Evolutionary conservation across 768 basidiomycete species (phyloP).

Genomic region (Mycena rebaudengoi): DNA sequence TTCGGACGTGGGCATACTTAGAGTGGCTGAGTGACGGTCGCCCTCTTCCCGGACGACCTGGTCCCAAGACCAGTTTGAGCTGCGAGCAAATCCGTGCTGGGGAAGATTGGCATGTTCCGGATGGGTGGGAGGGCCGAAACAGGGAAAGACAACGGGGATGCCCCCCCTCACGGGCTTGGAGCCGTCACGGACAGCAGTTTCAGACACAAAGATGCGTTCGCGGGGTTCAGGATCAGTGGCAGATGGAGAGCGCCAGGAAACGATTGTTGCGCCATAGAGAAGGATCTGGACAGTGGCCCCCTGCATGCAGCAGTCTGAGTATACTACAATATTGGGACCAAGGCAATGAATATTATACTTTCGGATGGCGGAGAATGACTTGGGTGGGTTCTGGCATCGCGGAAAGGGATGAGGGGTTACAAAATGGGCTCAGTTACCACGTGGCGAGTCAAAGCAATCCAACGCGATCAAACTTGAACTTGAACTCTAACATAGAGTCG

Average conservation of each 20-base stretch:
- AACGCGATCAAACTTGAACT: conserved; percentile 44
- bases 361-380: conserved; percentile 69
- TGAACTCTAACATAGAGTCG: conserved; percentile 41
- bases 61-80: conserved; percentile 75
- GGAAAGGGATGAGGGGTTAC: background rate
- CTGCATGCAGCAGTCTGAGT: conserved; percentile 46
- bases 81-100: conserved; percentile 95
- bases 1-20: conserved; percentile 62
- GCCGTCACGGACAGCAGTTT: conserved; percentile 78
- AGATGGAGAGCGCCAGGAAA: conserved; percentile 80
- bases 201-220: conserved; percentile 86
- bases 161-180: conserved; percentile 59
- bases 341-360: conserved; percentile 52
- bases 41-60: conserved; percentile 71
- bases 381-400: background rate
- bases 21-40: conserved; percentile 75
- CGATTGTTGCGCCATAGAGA: conserved; percentile 86
- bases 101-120: conserved; percentile 72
- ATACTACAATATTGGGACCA: background rate
- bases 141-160: conserved; percentile 78
- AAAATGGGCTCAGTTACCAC: background rate
- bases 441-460: background rate
- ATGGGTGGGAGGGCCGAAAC: conserved; percentile 87
- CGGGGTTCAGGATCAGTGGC: conserved; percentile 41
- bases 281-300: conserved; percentile 73